Percentiles rank a stretch among this genome's conserved stretches.
Conservation (phyloP, 139 green algal species). For the Chlorella sp. region DNA sequence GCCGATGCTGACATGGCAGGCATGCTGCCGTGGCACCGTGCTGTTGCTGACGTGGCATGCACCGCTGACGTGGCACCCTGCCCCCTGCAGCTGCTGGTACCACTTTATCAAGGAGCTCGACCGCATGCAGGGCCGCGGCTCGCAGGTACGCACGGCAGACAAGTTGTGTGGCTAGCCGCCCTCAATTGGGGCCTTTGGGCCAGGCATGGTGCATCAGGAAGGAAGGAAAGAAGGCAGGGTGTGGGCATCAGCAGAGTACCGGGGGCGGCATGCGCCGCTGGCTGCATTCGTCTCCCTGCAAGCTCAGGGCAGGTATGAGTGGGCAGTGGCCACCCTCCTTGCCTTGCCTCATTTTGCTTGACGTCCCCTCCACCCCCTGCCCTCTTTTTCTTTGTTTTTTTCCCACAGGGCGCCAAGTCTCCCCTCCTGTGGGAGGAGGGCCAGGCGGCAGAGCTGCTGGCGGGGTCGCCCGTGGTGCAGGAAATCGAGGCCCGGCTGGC, state of each 20-base stretch:
- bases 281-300: too few species aligned
- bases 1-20: too few species aligned
- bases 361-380: not conserved
- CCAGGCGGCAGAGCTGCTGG: slow-evolving; percentile 72
- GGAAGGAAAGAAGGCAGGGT: too few species aligned
- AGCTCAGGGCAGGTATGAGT: too few species aligned
- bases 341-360: too few species aligned
- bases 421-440: slow-evolving; percentile 86
- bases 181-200: too few species aligned
- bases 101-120: slow-evolving; percentile 93
- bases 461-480: slow-evolving; percentile 80
- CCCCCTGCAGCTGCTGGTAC: slow-evolving; percentile 67
- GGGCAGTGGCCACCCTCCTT: too few species aligned
- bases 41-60: too few species aligned
- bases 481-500: slow-evolving; percentile 69
- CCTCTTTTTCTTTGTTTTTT: too few species aligned
- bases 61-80: too few species aligned
- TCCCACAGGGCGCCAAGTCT: slow-evolving; percentile 78
- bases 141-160: slow-evolving; percentile 30
- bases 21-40: too few species aligned
- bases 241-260: not conserved
- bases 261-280: not conserved
- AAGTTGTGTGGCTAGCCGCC: not conserved
- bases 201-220: too few species aligned
- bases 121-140: slow-evolving; percentile 70